A percentile compares a stretch with the other conserved stretches of the same genome.
These are phyloP conservation scores for Plantago ovata DNA, from an alignment of 257 asterid species.

Conservation along the genomic window DNA sequence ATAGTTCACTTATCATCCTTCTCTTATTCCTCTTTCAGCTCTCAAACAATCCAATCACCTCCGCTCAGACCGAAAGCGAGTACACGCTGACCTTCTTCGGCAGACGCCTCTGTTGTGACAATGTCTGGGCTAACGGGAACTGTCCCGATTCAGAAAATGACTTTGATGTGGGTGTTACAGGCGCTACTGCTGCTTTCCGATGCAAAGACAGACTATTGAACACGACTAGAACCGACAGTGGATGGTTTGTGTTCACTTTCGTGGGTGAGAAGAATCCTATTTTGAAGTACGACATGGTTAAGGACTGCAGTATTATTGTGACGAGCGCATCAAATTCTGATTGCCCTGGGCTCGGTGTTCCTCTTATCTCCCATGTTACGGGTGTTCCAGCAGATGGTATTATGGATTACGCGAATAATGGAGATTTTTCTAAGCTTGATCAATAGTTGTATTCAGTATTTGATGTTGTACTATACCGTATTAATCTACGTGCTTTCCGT, in stretches of 20 bases:
- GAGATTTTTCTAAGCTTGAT: not conserved
- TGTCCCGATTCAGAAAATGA: not conserved
- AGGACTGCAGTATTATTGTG: not conserved
- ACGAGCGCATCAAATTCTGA: not conserved
- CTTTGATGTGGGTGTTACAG: not conserved
- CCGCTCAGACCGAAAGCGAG: not conserved
- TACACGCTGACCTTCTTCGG: not conserved
- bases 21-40: no score
- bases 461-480: no score
- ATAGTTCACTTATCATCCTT: no score
- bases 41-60: no score
- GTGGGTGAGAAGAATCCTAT: not conserved
- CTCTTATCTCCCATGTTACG: not conserved
- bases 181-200: not conserved
- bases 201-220: not conserved
- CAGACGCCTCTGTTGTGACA: not conserved
- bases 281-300: constrained; percentile 2
- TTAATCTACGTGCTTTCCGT: no score
- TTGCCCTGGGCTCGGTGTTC: not conserved
- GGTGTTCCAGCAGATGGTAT: not conserved
- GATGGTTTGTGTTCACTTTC: not conserved
- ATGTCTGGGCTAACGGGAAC: not conserved
- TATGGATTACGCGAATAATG: not conserved
- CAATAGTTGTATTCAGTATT: no score
- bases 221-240: not conserved